Conservation (phyloP, 495 filamentous ascomycete species). For the Penicillium paradoxum region DNA sequence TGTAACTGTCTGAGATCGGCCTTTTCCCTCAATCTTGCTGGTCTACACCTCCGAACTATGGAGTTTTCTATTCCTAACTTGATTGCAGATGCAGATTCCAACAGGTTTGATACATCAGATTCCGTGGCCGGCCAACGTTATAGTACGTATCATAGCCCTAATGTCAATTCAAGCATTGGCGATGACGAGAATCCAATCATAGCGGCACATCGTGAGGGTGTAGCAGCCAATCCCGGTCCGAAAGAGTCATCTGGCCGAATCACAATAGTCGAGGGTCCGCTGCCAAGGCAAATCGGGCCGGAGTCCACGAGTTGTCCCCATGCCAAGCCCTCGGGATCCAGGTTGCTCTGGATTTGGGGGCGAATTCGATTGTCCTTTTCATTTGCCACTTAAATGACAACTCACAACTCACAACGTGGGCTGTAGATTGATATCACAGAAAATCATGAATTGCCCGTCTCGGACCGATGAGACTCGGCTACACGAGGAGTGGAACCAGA, state of each 20-base stretch:
- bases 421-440: neutral
- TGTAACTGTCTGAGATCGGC: too few relatives aligned
- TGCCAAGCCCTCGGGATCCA: constrained; percentile 11
- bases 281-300: constrained; percentile 13
- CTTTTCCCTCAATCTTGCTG: too few relatives aligned
- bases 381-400: neutral
- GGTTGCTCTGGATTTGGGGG: constrained; percentile 3
- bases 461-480: constrained; percentile 47
- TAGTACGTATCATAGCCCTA: neutral
- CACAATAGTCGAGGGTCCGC: neutral
- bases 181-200: neutral
- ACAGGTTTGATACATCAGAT: neutral
- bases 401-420: neutral
- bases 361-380: neutral
- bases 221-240: neutral
- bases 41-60: too few relatives aligned
- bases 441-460: constrained; percentile 54
- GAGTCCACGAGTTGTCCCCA: neutral
- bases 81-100: neutral
- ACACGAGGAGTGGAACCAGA: constrained; percentile 51
- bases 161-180: neutral
- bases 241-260: neutral
- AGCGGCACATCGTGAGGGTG: neutral
- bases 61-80: too few relatives aligned
- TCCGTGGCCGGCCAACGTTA: neutral